Evolutionary conservation across 257 asterid genomes (phyloP).

Genomic region (Cynanchum wilfordii): DNA sequence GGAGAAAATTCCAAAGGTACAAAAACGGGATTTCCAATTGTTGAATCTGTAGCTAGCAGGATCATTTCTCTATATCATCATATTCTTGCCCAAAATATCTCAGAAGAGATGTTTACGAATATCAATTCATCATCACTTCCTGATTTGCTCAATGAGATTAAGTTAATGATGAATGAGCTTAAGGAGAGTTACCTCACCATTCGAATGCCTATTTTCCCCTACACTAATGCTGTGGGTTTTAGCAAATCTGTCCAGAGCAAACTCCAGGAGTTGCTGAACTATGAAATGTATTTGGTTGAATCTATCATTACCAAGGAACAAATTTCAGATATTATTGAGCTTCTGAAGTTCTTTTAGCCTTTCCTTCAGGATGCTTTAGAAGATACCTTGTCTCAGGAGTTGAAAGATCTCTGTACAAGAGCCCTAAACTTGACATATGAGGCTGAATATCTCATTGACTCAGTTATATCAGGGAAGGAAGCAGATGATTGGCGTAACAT

Average conservation of each 20-base stretch:
- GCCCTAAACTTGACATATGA: conserved; percentile 1
- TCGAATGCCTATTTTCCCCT: conserved; percentile 8
- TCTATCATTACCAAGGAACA: no score
- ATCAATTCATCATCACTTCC: not conserved
- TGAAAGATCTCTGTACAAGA: no score
- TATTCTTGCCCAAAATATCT: no score
- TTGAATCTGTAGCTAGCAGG: no score
- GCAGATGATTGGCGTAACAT: not conserved
- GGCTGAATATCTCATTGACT: conserved; percentile 10
- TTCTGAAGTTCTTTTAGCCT: not conserved
- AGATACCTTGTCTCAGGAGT: not conserved
- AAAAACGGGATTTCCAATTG: no score
- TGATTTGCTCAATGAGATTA: not conserved
- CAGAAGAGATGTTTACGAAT: no score
- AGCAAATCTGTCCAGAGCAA: not conserved
- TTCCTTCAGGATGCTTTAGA: not conserved
- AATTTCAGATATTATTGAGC: no score
- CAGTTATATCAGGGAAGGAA: not conserved
- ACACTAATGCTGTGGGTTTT: conserved; percentile 7
- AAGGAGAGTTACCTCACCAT: not conserved
- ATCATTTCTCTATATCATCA: no score
- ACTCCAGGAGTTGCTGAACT: not conserved
- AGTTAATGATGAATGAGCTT: conserved; percentile 1
- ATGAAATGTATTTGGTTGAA: not conserved
- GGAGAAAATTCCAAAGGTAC: no score